Percentiles rank a stretch among this genome's conserved stretches.
These are phyloP conservation scores for Pseudonectria foliicola DNA, from an alignment of 2,329 filamentous ascomycete species.

Conservation along the genomic window DNA sequence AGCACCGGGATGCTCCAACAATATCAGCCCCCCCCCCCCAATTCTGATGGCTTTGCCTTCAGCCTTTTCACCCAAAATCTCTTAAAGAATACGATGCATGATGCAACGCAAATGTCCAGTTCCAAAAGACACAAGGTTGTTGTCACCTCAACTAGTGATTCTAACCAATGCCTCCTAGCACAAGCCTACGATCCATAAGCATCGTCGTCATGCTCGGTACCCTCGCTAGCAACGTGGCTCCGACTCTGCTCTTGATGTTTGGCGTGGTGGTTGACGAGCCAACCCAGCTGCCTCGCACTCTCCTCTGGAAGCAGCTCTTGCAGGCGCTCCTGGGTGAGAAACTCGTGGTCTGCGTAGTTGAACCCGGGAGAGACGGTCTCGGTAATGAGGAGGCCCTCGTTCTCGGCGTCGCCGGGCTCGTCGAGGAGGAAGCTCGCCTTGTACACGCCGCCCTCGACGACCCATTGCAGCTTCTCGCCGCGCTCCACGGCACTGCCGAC, in stretches of 20 bases:
- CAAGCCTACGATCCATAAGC: too few relatives aligned
- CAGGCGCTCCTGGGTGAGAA: conserved; percentile 46
- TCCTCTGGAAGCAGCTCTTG: conserved; percentile 44
- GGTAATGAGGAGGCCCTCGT: conserved; percentile 53
- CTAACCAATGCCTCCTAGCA: neutral
- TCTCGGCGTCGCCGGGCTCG: conserved; percentile 29
- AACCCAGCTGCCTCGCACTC: conserved; percentile 40
- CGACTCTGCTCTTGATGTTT: neutral
- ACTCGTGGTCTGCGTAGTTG: conserved; percentile 61
- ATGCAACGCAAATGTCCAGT: too few relatives aligned
- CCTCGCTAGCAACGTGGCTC: conserved; percentile 2
- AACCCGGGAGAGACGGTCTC: conserved; percentile 65
- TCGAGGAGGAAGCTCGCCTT: conserved; percentile 55
- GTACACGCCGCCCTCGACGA: conserved; percentile 61
- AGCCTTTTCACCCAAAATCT: neutral
- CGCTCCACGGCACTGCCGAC: conserved; percentile 50
- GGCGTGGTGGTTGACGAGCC: conserved; percentile 29
- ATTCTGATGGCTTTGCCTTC: too few relatives aligned
- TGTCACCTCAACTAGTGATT: neutral
- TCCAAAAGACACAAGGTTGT: too few relatives aligned
- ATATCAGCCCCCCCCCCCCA: too few relatives aligned
- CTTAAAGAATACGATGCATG: too few relatives aligned
- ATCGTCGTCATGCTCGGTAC: neutral
- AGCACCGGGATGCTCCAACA: neutral
- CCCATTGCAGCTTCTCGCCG: conserved; percentile 60